Percentiles rank a stretch among this genome's conserved stretches.
Conservation (phyloP, 495 filamentous ascomycete species). For the Aspergillus coremiiformis region DNA sequence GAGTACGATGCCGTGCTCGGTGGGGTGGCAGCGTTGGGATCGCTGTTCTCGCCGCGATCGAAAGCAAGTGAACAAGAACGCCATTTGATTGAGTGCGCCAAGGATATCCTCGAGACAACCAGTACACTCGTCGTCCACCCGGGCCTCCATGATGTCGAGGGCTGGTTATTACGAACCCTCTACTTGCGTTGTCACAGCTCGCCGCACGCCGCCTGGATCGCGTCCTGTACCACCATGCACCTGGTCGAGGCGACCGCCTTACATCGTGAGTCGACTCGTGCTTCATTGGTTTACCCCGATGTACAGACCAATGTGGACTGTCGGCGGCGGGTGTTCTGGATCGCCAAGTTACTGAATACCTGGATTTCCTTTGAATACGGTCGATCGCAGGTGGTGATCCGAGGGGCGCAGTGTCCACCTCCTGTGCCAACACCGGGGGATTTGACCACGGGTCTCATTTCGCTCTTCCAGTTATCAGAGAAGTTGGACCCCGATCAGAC, state of each 20-base stretch:
- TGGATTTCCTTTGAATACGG: slow-evolving; percentile 30
- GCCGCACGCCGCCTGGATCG: slow-evolving; percentile 38
- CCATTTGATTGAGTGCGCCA: slow-evolving; percentile 25
- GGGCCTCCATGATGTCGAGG: slow-evolving; percentile 22
- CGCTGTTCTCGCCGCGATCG: slow-evolving; percentile 16
- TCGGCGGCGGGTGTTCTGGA: slow-evolving; percentile 18
- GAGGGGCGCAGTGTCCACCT: slow-evolving; percentile 8
- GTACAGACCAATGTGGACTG: slow-evolving; percentile 3
- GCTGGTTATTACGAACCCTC: slow-evolving; percentile 34
- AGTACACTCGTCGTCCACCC: slow-evolving; percentile 5
- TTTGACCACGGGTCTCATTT: background rate
- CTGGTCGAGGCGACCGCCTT: slow-evolving; percentile 33
- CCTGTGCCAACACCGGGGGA: background rate
- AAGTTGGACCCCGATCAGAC: slow-evolving; percentile 7
- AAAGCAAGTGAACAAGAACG: slow-evolving; percentile 11
- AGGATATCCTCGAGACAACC: slow-evolving; percentile 23
- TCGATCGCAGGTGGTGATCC: slow-evolving; percentile 19
- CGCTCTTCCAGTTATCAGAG: slow-evolving; percentile 8
- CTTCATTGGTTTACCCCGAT: background rate
- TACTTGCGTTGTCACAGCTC: slow-evolving; percentile 34
- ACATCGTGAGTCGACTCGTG: slow-evolving; percentile 22
- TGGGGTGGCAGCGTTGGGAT: slow-evolving; percentile 29
- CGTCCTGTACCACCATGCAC: slow-evolving; percentile 36
- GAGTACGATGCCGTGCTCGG: slow-evolving; percentile 8
- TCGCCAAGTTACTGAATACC: slow-evolving; percentile 22